A percentile compares a stretch with the other conserved stretches of the same genome.
phyloP scores from a whole-genome alignment of 345 rosid species.

The Zanthoxylum bungeanum region DNA sequence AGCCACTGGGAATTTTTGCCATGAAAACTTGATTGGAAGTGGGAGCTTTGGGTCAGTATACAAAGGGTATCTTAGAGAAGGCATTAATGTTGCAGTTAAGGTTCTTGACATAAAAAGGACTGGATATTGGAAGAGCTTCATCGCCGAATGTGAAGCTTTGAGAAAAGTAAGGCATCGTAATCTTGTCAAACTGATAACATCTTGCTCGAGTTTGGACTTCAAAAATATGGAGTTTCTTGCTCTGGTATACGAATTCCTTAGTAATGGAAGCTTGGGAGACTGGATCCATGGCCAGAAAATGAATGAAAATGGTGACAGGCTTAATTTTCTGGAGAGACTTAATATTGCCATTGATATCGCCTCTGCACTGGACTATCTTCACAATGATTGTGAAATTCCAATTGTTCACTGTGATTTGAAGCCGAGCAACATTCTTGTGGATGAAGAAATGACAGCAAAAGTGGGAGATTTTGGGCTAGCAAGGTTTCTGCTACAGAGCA shows the following conservation, averaged over 20 bases:
- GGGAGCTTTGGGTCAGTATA: no score
- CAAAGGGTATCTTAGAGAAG: no score
- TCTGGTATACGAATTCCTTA: slow-evolving; percentile 47
- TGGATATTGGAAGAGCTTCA: no score
- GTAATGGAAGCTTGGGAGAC: slow-evolving; percentile 45
- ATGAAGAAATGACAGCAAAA: slow-evolving; percentile 55
- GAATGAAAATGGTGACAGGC: slow-evolving; percentile 26
- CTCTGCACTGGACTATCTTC: slow-evolving; percentile 45
- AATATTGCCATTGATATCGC: slow-evolving; percentile 46
- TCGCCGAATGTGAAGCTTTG: slow-evolving; percentile 52
- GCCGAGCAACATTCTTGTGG: slow-evolving; percentile 37
- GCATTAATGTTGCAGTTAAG: no score
- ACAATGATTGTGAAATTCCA: slow-evolving; percentile 37
- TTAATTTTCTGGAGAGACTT: slow-evolving; percentile 42
- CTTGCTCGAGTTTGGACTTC: slow-evolving; percentile 46
- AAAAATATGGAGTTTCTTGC: slow-evolving; percentile 45
- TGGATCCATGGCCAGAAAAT: slow-evolving; percentile 42
- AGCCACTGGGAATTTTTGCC: no score
- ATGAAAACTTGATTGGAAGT: no score
- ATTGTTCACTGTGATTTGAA: slow-evolving; percentile 61
- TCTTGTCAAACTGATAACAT: slow-evolving; percentile 49
- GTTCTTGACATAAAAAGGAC: no score
- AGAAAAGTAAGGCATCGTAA: slow-evolving; percentile 47
- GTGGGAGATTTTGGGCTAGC: slow-evolving; percentile 60
- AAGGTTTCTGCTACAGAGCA: slow-evolving; percentile 24